phyloP scores from a whole-genome alignment of 805 yeast species.

The Naumovozyma baii region DNA sequence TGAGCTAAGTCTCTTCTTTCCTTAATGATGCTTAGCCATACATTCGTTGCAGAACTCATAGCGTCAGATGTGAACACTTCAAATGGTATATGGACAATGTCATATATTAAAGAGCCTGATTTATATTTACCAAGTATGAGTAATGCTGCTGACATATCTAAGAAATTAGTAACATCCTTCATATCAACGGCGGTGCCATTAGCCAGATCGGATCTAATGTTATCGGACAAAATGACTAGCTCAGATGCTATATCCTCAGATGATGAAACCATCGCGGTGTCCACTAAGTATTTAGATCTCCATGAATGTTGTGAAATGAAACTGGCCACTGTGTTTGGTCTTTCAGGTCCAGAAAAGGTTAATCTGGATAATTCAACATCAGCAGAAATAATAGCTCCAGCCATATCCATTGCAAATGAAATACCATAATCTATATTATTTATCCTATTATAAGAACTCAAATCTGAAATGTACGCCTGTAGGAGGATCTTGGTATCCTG shows the following conservation, averaged over 20 bases:
- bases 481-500: conserved; percentile 71
- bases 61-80: conserved; percentile 46
- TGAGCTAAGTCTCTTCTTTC: conserved; percentile 51
- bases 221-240: conserved; percentile 10
- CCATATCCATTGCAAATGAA: conserved; percentile 84
- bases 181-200: conserved; percentile 16
- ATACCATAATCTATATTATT: conserved; percentile 64
- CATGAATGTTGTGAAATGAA: conserved; percentile 71
- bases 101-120: conserved; percentile 34
- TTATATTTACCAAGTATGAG: conserved; percentile 31
- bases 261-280: conserved; percentile 25
- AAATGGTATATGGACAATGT: conserved; percentile 65
- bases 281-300: conserved; percentile 40
- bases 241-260: conserved; percentile 21
- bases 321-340: conserved; percentile 54
- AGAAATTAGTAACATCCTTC: conserved; percentile 32
- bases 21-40: conserved; percentile 73
- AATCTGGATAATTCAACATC: conserved; percentile 57
- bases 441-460: conserved; percentile 29
- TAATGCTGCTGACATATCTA: conserved; percentile 38
- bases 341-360: conserved; percentile 28
- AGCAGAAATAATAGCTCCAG: conserved; percentile 56
- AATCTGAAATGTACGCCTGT: conserved; percentile 60
- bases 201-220: conserved; percentile 16
- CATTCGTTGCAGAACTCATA: conserved; percentile 56